Evolutionary conservation across 208 protist species (phyloP).

Genomic region (Crithidia mellificae): DNA sequence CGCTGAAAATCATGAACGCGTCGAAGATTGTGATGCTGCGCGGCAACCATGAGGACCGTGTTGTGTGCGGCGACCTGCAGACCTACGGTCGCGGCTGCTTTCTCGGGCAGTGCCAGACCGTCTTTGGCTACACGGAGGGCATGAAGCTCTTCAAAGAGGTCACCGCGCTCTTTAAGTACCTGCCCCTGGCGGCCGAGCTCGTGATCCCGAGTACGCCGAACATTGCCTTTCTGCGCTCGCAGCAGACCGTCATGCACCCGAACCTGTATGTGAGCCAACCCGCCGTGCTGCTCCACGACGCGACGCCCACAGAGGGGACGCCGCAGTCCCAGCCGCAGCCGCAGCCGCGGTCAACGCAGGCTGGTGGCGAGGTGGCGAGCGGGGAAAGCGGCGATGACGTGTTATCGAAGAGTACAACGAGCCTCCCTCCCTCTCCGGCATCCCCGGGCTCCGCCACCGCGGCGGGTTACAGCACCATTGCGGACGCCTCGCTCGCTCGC

Average conservation of each 20-base stretch:
- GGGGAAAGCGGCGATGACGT: slow-evolving; percentile 14
- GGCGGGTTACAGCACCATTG: slow-evolving; percentile 31
- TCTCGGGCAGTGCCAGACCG: slow-evolving; percentile 58
- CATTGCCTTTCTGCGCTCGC: slow-evolving; percentile 30
- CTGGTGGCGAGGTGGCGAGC: slow-evolving; percentile 19
- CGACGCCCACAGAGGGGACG: background rate
- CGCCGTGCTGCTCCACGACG: slow-evolving; percentile 28
- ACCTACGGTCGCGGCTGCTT: slow-evolving; percentile 74
- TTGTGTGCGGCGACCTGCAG: slow-evolving; percentile 68
- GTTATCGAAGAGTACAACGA: background rate
- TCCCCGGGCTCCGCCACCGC: background rate
- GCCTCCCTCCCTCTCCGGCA: background rate
- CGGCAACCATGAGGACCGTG: slow-evolving; percentile 87
- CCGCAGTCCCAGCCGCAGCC: background rate
- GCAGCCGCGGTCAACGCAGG: background rate
- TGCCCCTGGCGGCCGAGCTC: slow-evolving; percentile 71
- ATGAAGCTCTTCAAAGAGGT: slow-evolving; percentile 58
- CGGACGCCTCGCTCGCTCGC: slow-evolving; percentile 20
- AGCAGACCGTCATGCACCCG: slow-evolving; percentile 35
- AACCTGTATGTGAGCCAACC: slow-evolving; percentile 47
- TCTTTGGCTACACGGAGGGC: slow-evolving; percentile 62
- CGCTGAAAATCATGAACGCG: slow-evolving; percentile 74
- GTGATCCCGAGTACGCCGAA: slow-evolving; percentile 56
- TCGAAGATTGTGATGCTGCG: slow-evolving; percentile 75
- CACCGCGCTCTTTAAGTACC: slow-evolving; percentile 69